A percentile compares a stretch with the other conserved stretches of the same genome.
phyloP scores from a whole-genome alignment of 306 rosid genomes.

The Acmispon strigosus region DNA sequence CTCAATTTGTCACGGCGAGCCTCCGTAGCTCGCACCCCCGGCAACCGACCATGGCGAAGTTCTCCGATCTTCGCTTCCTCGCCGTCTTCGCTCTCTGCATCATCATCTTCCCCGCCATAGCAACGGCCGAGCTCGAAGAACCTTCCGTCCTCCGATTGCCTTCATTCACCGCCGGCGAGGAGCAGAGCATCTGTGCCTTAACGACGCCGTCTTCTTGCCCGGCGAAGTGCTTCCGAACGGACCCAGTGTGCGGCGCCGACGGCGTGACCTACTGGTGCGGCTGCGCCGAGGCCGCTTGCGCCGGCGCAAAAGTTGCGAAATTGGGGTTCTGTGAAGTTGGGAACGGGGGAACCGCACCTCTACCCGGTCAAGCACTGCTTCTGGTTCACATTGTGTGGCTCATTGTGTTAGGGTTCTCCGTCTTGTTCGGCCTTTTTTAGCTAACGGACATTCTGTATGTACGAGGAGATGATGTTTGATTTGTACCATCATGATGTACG shows the following conservation, averaged over 20 bases:
- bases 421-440: conserved; percentile 72
- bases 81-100: background rate
- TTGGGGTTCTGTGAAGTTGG: conserved; percentile 81
- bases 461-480: background rate
- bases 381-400: conserved; percentile 88
- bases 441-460: background rate
- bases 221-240: conserved; percentile 66
- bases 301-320: conserved; percentile 59
- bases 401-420: conserved; percentile 73
- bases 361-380: conserved; percentile 89
- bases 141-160: conserved; percentile 34
- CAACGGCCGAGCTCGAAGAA: conserved; percentile 24
- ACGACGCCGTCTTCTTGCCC: conserved; percentile 47
- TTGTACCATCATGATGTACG: background rate
- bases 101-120: conserved; percentile 18
- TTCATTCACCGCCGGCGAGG: conserved; percentile 9
- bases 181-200: conserved; percentile 28
- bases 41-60: conserved; percentile 26
- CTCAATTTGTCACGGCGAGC: conserved; percentile 18
- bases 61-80: conserved; percentile 10
- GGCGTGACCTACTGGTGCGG: conserved; percentile 95
- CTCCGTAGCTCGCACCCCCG: conserved; percentile 32
- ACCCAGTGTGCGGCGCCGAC: conserved; percentile 81
- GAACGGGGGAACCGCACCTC: conserved; percentile 61
- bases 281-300: conserved; percentile 74